These are phyloP conservation scores for Psilocybe cyanescens DNA, from an alignment of 768 basidiomycete species.

Conservation along the genomic window DNA sequence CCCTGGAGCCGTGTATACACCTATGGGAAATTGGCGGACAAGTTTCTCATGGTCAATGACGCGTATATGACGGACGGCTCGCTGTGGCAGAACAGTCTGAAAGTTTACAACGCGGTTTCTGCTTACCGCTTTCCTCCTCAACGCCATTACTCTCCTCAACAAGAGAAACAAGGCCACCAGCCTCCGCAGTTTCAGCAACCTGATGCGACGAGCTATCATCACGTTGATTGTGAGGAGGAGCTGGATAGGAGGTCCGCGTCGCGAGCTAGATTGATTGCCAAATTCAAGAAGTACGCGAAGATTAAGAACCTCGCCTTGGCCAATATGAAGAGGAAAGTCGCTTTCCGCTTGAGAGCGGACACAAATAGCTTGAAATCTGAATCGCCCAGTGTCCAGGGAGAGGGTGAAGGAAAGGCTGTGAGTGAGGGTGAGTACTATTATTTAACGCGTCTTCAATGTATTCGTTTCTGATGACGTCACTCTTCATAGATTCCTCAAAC, in stretches of 20 bases:
- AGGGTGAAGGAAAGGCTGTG: too few species aligned
- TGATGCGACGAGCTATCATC: background rate
- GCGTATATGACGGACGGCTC: background rate
- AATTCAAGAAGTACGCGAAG: background rate
- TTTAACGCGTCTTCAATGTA: too few species aligned
- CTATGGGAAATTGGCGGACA: constrained; percentile 10
- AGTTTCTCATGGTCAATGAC: constrained; percentile 9
- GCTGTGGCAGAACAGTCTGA: too few species aligned
- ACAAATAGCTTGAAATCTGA: background rate
- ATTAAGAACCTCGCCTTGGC: background rate
- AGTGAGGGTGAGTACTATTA: too few species aligned
- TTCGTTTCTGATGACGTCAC: too few species aligned
- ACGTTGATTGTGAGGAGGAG: background rate
- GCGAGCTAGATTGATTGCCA: background rate
- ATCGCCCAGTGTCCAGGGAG: too few species aligned
- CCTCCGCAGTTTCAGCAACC: background rate
- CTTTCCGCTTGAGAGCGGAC: background rate
- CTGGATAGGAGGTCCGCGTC: background rate
- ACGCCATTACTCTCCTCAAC: too few species aligned
- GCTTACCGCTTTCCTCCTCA: background rate
- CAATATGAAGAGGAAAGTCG: background rate
- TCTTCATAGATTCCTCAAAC: too few species aligned
- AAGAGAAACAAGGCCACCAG: background rate
- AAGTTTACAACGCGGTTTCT: too few species aligned
- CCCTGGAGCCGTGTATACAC: constrained; percentile 1